A percentile compares a stretch with the other conserved stretches of the same genome.
phyloP scores from a whole-genome alignment of 139 green algal species.

The Micractinium conductrix region DNA sequence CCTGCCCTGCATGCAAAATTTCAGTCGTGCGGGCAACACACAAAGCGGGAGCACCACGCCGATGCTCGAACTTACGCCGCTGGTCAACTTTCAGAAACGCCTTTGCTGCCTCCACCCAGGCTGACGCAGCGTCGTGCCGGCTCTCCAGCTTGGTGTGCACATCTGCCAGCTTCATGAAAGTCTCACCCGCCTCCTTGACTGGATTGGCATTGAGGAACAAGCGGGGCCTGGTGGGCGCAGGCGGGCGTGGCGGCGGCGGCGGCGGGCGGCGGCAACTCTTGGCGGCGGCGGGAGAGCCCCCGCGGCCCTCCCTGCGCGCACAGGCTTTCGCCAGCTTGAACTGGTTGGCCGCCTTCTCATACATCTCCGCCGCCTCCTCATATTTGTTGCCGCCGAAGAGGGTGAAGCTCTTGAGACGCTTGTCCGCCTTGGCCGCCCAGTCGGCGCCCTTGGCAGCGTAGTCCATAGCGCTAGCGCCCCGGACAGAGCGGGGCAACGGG shows the following conservation, averaged over 20 bases:
- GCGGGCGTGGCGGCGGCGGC: not conserved
- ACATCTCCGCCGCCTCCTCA: constrained; percentile 93
- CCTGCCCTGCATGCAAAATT: no score
- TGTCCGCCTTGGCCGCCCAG: constrained; percentile 76
- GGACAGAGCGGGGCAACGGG: no score
- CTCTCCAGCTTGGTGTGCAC: constrained; percentile 89
- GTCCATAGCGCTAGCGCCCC: no score
- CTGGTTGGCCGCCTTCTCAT: constrained; percentile 93
- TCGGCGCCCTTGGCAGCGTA: constrained; percentile 51
- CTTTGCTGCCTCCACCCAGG: constrained; percentile 90
- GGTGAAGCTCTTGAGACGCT: constrained; percentile 86
- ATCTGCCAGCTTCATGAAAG: constrained; percentile 82
- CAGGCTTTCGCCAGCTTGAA: constrained; percentile 95
- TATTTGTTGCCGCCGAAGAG: constrained; percentile 90
- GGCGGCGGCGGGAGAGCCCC: not conserved
- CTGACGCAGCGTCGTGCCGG: constrained; percentile 86
- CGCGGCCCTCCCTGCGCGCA: constrained; percentile 8
- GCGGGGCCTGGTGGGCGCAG: not conserved
- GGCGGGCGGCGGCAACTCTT: no score
- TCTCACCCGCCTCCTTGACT: constrained; percentile 80
- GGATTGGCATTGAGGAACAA: no score
- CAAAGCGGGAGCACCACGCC: no score
- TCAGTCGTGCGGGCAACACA: no score
- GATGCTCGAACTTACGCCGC: constrained; percentile 35
- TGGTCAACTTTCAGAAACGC: constrained; percentile 80